A percentile compares a stretch with the other conserved stretches of the same genome.
These are phyloP conservation scores for Cicer yamashitae DNA, from an alignment of 306 rosid species.

Conservation along the genomic window DNA sequence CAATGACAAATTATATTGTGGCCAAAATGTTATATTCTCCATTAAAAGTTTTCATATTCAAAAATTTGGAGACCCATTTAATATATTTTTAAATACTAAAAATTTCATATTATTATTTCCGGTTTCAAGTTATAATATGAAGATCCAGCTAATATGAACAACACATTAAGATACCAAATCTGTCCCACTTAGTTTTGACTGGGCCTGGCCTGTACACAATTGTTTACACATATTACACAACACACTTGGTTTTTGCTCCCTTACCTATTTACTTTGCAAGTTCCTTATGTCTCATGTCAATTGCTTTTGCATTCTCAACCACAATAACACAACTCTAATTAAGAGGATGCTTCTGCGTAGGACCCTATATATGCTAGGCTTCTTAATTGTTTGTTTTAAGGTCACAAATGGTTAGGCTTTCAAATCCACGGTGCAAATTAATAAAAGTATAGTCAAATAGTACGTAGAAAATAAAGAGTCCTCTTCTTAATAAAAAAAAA, in stretches of 20 bases:
- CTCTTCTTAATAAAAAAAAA: too few species aligned
- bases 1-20: too few species aligned
- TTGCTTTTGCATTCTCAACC: slow-evolving; percentile 35
- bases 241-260: slow-evolving; percentile 24
- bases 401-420: neutral
- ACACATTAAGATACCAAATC: neutral
- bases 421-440: neutral
- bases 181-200: slow-evolving; percentile 40
- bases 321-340: slow-evolving; percentile 14
- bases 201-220: slow-evolving; percentile 38
- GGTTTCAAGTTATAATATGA: too few species aligned
- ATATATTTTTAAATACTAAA: too few species aligned
- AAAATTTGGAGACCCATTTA: too few species aligned
- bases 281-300: slow-evolving; percentile 24
- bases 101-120: too few species aligned
- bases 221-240: slow-evolving; percentile 15
- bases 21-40: too few species aligned
- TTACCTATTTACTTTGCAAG: slow-evolving; percentile 17
- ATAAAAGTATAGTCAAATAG: neutral
- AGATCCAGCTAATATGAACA: neutral
- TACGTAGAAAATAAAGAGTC: too few species aligned
- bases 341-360: slow-evolving; percentile 10
- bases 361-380: slow-evolving; percentile 3
- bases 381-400: neutral
- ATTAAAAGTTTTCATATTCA: too few species aligned